phyloP scores from a whole-genome alignment of 225 moss, liverwort and hornwort species.

The Pseudoscleropodium purum region DNA sequence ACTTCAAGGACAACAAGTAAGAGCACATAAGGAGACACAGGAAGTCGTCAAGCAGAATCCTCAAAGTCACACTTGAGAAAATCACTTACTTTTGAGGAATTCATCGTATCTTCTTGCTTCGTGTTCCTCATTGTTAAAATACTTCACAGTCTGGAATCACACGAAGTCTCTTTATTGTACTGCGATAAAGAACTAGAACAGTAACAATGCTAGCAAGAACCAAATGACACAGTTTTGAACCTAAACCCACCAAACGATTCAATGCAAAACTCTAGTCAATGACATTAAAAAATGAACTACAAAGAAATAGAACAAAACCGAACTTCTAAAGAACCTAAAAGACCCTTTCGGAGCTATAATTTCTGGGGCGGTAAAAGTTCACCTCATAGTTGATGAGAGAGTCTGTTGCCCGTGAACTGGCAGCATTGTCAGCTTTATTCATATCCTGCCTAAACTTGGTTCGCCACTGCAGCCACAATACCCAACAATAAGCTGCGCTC shows the following conservation, averaged over 20 bases:
- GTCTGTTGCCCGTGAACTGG: constrained; percentile 92
- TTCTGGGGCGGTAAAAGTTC: not conserved
- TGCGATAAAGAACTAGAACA: not conserved
- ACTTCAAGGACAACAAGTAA: not conserved
- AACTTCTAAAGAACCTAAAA: not conserved
- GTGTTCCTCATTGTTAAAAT: constrained; percentile 95
- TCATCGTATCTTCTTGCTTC: constrained; percentile 86
- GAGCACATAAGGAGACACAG: not conserved
- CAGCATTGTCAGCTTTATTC: constrained; percentile 96
- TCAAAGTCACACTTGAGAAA: not conserved
- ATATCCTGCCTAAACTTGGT: constrained; percentile 99
- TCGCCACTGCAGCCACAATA: constrained; percentile 70
- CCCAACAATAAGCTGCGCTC: constrained; percentile 3
- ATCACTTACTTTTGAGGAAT: constrained; percentile 60
- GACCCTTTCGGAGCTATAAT: not conserved
- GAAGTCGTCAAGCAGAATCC: not conserved
- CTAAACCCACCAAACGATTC: not conserved
- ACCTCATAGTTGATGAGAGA: constrained; percentile 99
- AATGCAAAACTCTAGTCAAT: not conserved
- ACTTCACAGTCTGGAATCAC: constrained; percentile 93
- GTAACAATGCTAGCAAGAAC: not conserved
- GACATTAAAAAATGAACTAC: not conserved
- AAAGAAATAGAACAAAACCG: not conserved
- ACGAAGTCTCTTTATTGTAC: not conserved
- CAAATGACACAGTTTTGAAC: not conserved